Conservation (phyloP, 495 filamentous ascomycete genomes). For the Lichina pygmaea region DNA sequence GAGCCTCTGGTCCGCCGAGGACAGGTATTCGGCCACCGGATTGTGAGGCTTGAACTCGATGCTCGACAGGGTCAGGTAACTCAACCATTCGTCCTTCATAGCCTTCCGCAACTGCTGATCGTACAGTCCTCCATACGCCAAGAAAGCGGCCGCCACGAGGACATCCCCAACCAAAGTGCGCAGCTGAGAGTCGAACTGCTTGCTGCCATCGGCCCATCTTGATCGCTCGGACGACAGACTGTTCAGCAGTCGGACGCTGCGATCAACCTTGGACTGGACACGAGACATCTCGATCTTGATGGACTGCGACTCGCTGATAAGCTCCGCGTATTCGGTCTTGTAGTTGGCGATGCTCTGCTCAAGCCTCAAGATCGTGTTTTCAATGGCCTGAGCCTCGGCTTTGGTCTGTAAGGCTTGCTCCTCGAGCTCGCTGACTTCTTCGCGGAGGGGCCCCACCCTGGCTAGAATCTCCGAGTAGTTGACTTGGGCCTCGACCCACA, state of each 20-base stretch:
- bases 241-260: constrained; percentile 80
- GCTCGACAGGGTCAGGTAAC: constrained; percentile 70
- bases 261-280: constrained; percentile 92
- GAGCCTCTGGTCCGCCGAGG: constrained; percentile 82
- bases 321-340: constrained; percentile 83
- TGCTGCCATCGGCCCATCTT: constrained; percentile 90
- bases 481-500: constrained; percentile 94
- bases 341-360: constrained; percentile 87
- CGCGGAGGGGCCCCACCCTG: constrained; percentile 73
- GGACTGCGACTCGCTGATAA: constrained; percentile 90
- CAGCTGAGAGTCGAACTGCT: constrained; percentile 93
- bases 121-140: constrained; percentile 94
- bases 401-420: constrained; percentile 78
- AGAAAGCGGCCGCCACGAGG: constrained; percentile 77
- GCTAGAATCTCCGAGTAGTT: constrained; percentile 93
- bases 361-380: constrained; percentile 56
- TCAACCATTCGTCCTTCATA: constrained; percentile 93
- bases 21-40: constrained; percentile 86
- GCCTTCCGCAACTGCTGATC: constrained; percentile 93
- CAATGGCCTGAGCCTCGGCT: constrained; percentile 74
- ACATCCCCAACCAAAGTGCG: constrained; percentile 89
- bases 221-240: constrained; percentile 79
- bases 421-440: constrained; percentile 71
- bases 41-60: constrained; percentile 84
- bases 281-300: constrained; percentile 92